These are phyloP conservation scores for Ceratorhiza oryzae-sativae DNA, from an alignment of 1,284 basidiomycete genomes.

Conservation along the genomic window DNA sequence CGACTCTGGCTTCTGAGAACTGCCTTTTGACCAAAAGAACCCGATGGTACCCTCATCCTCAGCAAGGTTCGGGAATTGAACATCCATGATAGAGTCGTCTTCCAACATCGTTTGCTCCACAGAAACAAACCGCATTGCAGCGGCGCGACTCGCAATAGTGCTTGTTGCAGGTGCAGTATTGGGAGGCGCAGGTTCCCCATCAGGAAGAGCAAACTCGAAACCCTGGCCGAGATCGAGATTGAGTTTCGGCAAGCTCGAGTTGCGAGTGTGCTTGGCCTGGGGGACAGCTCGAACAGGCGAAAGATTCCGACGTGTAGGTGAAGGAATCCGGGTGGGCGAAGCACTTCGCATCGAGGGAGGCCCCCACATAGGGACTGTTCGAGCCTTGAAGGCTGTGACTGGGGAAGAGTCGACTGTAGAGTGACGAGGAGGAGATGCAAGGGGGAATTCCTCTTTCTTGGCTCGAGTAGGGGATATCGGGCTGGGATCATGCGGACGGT, in stretches of 20 bases:
- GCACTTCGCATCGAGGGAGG: background rate
- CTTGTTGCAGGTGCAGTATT: background rate
- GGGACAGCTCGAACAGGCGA: background rate
- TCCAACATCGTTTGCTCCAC: constrained; percentile 8
- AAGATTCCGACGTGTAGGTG: background rate
- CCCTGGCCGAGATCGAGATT: constrained; percentile 18
- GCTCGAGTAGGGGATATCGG: background rate
- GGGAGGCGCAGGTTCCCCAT: background rate
- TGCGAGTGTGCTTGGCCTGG: background rate
- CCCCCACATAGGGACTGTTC: background rate
- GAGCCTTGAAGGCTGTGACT: constrained; percentile 12
- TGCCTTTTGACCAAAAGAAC: background rate
- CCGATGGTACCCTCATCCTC: constrained; percentile 24
- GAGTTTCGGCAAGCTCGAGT: background rate
- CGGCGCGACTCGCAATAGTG: constrained; percentile 15
- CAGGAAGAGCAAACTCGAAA: constrained; percentile 17
- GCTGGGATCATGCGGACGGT: constrained; percentile 3
- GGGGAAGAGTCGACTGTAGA: background rate
- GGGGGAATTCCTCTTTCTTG: background rate
- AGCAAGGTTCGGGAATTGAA: constrained; percentile 3
- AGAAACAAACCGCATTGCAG: constrained; percentile 12
- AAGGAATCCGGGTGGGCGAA: background rate
- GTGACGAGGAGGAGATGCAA: background rate
- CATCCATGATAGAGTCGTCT: constrained; percentile 28
- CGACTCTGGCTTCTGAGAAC: background rate